These are phyloP conservation scores for Lavandula angustifolia DNA, from an alignment of 257 asterid species.

Conservation along the genomic window DNA sequence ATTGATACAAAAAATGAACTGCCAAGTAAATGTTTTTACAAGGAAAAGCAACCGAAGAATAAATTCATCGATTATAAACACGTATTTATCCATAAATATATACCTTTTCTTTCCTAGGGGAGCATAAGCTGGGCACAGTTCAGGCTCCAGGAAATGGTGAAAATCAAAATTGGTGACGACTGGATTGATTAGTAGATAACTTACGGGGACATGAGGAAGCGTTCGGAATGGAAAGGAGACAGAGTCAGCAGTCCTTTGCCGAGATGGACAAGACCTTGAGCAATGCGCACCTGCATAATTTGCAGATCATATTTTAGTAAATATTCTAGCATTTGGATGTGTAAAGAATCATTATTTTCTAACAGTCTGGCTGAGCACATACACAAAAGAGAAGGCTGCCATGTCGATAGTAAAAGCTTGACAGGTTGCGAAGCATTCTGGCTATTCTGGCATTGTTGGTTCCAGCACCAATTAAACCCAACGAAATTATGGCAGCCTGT, in stretches of 20 bases:
- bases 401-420: constrained; percentile 94
- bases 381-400: constrained; percentile 95
- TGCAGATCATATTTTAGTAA: not conserved
- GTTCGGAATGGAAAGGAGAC: constrained; percentile 88
- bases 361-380: constrained; percentile 34
- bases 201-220: constrained; percentile 79
- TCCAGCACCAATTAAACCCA: constrained; percentile 98
- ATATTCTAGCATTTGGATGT: constrained; percentile 1
- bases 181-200: constrained; percentile 27
- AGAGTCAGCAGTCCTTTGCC: constrained; percentile 91
- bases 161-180: constrained; percentile 1
- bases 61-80: no score
- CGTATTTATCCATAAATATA: no score
- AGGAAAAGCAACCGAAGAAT: no score
- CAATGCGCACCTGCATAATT: constrained; percentile 79
- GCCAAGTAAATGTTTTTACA: no score
- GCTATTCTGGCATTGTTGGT: constrained; percentile 99
- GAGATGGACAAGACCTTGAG: constrained; percentile 91
- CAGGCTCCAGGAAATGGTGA: not conserved
- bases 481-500: constrained; percentile 84
- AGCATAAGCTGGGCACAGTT: no score
- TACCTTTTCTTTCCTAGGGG: no score
- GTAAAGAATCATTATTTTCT: not conserved
- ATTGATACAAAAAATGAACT: no score
- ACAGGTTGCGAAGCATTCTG: constrained; percentile 95